Base-by-base conservation (phyloP, 2,329 filamentous ascomycete genomes). In the Colletotrichum agaves region DNA sequence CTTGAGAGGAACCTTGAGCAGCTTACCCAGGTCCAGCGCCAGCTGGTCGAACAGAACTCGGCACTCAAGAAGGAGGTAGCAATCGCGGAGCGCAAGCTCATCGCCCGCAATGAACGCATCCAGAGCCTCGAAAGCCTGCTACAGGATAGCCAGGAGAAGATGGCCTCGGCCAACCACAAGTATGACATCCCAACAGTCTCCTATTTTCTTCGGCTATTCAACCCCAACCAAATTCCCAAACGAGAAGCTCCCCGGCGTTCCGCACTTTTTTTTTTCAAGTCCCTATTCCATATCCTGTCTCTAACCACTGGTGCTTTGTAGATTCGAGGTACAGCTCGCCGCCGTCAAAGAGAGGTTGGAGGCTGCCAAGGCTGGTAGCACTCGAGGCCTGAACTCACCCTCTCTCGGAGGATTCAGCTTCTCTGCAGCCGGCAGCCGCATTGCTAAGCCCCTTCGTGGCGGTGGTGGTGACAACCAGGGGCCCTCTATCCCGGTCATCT, bases 41-140 rank as follows among this genome's bases (percentile, higher is more conserved):
- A 99, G 82, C 90, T 99, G 12, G 96, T 99, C 35, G 96, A 99
- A 83, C 96, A 99, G 81, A 99, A 99, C 82, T 93, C 93, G 73
- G 92, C 91, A 70, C 85, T 99, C 75, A 99, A 99, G 90, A 98
- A 99, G 85, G 96, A 99, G 82, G 96, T 99, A 62, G 96, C 96
- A 62, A 99, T 99, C 77, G 96, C 96, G 0, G 96, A 99, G 85
- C 90, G 96, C 74, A 99, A 99, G 82, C 86, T 99, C 70, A 97
- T 97, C 78, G 96, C 96, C 23, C 87, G 96, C 74, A 98, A 98
- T 77, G 96, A 99, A 85, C 92, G 96, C 65, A 99, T 99, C 78
- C 91, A 97, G 79, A 97, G 93, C 78, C 85, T 99, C 50, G 96
- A 99, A 83, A 91, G 88, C 75, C 83, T 99, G 76, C 86, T 99